These are phyloP conservation scores for Fusarium sulawesiense DNA, from an alignment of 2,329 filamentous ascomycete species.

Conservation along the genomic window DNA sequence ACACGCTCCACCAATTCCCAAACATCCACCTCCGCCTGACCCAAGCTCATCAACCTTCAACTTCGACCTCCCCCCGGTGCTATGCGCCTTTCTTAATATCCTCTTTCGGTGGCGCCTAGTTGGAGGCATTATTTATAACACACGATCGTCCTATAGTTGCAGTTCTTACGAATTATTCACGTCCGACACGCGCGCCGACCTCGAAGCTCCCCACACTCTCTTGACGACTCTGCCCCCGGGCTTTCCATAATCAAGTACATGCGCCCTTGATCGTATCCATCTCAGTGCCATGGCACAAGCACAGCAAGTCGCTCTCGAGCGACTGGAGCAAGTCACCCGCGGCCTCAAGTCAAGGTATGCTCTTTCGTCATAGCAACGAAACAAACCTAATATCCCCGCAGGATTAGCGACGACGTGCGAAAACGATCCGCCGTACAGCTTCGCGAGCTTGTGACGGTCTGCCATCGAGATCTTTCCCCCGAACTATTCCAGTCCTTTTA, in stretches of 20 bases:
- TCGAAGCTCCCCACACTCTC: conserved; percentile 12
- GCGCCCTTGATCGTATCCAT: conserved; percentile 41
- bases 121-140: conserved; percentile 22
- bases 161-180: neutral
- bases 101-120: conserved; percentile 29
- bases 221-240: conserved; percentile 8
- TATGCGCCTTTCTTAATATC: conserved; percentile 41
- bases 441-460: conserved; percentile 65
- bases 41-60: conserved; percentile 42
- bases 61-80: conserved; percentile 37
- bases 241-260: conserved; percentile 43
- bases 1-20: conserved; percentile 36
- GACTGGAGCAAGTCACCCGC: conserved; percentile 65
- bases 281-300: conserved; percentile 56
- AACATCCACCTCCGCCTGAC: conserved; percentile 42
- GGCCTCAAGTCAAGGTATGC: conserved; percentile 67
- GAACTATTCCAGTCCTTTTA: conserved; percentile 78
- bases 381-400: conserved; percentile 40
- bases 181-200: conserved; percentile 27
- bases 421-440: conserved; percentile 66
- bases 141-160: neutral
- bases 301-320: conserved; percentile 65
- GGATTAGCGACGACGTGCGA: conserved; percentile 60
- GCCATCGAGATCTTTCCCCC: conserved; percentile 77
- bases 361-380: conserved; percentile 3